Percentiles rank a stretch among this genome's conserved stretches.
Evolutionary conservation across 495 filamentous ascomycete genomes (phyloP).

Genomic region (Neurospora intermedia): DNA sequence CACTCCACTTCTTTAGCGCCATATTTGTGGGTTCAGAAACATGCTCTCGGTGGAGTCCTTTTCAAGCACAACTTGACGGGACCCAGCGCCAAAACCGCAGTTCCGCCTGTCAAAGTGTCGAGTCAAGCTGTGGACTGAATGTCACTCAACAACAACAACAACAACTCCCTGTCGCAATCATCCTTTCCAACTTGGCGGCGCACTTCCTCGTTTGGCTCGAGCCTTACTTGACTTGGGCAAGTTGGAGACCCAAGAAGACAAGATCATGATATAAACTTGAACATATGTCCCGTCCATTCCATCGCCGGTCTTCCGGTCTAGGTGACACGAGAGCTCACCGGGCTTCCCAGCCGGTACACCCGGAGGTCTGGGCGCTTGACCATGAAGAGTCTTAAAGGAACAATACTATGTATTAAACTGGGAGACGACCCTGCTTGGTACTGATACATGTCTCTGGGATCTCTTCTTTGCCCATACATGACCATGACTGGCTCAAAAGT

Average conservation of each 20-base stretch:
- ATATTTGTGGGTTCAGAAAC: background rate
- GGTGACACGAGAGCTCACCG: background rate
- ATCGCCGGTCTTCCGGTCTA: background rate
- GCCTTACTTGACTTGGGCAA: background rate
- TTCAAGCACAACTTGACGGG: background rate
- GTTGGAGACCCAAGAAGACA: background rate
- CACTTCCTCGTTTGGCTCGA: background rate
- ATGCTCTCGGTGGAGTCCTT: background rate
- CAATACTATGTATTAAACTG: background rate
- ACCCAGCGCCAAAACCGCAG: background rate
- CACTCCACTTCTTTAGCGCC: background rate
- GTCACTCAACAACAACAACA: background rate
- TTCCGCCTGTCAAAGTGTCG: background rate
- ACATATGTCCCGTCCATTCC: background rate
- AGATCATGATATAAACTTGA: background rate
- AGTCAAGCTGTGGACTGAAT: background rate
- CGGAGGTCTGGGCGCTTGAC: background rate
- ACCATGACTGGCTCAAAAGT: background rate
- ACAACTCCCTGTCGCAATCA: background rate
- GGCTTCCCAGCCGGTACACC: background rate
- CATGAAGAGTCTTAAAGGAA: background rate
- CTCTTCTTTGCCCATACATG: background rate
- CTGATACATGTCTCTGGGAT: background rate
- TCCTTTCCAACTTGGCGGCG: background rate
- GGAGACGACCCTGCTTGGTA: background rate